A percentile compares a stretch with the other conserved stretches of the same genome.
phyloP scores from a whole-genome alignment of 176 grass and related monocot genomes.

The Oryza meyeriana region DNA sequence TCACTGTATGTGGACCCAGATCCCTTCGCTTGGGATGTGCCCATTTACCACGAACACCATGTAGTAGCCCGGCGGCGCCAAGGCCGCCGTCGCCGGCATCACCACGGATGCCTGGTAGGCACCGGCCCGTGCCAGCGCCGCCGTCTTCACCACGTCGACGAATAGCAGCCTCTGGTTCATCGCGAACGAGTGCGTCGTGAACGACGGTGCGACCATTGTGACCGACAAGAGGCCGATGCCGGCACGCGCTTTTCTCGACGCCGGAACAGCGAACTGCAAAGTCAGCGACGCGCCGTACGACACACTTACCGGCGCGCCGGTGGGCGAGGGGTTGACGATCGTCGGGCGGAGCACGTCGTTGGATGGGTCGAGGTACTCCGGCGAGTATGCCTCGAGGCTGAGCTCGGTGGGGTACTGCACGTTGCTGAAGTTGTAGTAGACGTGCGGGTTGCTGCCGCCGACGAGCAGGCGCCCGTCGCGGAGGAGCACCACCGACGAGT shows the following conservation, averaged over 20 bases:
- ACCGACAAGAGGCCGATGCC: conserved; percentile 22
- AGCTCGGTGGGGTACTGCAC: conserved; percentile 71
- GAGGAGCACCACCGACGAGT: conserved; percentile 58
- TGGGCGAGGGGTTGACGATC: conserved; percentile 37
- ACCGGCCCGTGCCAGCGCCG: not conserved
- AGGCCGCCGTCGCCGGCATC: conserved; percentile 42
- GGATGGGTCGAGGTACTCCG: conserved; percentile 52
- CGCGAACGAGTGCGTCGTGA: conserved; percentile 80
- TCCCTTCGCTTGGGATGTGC: conserved; percentile 62
- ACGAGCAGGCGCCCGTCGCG: conserved; percentile 74
- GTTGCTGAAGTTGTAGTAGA: conserved; percentile 69
- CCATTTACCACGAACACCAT: conserved; percentile 79
- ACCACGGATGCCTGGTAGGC: conserved; percentile 16
- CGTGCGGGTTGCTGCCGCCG: conserved; percentile 80
- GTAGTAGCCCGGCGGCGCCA: conserved; percentile 80
- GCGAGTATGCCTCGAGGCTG: conserved; percentile 80
- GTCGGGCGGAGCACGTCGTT: conserved; percentile 44
- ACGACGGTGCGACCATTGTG: conserved; percentile 68
- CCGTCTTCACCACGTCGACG: conserved; percentile 27
- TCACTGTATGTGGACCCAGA: conserved; percentile 72
- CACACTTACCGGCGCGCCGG: not conserved
- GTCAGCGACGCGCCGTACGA: conserved; percentile 39
- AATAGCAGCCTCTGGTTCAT: conserved; percentile 82
- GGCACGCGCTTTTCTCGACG: not conserved
- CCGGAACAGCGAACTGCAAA: conserved; percentile 41